These are phyloP conservation scores for Leptosphaerulina australis DNA, from an alignment of 2,329 filamentous ascomycete species.

Conservation along the genomic window DNA sequence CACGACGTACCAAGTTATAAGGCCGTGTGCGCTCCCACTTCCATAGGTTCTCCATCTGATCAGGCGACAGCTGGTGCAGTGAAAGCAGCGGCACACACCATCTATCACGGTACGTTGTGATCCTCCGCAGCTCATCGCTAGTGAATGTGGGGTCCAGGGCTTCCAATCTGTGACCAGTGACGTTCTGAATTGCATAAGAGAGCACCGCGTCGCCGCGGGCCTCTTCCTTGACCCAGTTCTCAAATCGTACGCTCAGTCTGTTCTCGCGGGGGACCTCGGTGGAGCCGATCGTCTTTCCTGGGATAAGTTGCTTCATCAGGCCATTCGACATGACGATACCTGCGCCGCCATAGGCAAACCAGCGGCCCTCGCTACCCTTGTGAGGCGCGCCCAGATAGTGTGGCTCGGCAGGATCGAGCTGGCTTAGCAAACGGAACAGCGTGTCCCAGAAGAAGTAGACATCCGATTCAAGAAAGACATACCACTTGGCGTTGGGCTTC, in stretches of 20 bases:
- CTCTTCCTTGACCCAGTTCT: conserved; percentile 50
- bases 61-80: conserved; percentile 48
- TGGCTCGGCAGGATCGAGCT: conserved; percentile 44
- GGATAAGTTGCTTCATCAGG: conserved; percentile 57
- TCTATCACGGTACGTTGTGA: conserved; percentile 47
- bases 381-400: conserved; percentile 52
- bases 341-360: conserved; percentile 55
- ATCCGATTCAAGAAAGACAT: conserved; percentile 49
- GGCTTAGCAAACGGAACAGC: conserved; percentile 51
- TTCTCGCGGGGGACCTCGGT: conserved; percentile 41
- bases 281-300: conserved; percentile 33
- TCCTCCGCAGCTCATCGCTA: conserved; percentile 57
- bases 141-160: conserved; percentile 49
- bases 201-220: conserved; percentile 52
- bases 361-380: conserved; percentile 36
- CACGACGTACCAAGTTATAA: conserved; percentile 37
- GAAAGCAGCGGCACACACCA: conserved; percentile 55
- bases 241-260: conserved; percentile 41
- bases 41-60: conserved; percentile 59
- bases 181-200: conserved; percentile 47
- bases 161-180: conserved; percentile 43
- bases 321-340: conserved; percentile 56
- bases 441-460: conserved; percentile 50
- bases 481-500: conserved; percentile 47
- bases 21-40: conserved; percentile 53